phyloP scores from a whole-genome alignment of 345 rosid species.

The Zanthoxylum bungeanum region DNA sequence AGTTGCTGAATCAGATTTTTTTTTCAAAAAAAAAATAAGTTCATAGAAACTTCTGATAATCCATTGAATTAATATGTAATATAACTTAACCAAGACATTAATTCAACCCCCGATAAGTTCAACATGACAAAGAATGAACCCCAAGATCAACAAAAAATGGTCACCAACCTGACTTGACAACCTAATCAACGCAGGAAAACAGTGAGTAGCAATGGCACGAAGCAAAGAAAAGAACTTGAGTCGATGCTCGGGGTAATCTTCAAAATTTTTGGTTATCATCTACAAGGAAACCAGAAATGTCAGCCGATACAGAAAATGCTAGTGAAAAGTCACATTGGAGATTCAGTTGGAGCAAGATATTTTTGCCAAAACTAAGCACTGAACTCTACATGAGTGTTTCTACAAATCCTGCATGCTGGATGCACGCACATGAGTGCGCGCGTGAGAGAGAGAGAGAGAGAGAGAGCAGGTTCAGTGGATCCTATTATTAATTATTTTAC shows the following conservation, averaged over 20 bases:
- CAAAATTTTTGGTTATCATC: constrained; percentile 99
- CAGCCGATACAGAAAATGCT: neutral
- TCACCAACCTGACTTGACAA: constrained; percentile 86
- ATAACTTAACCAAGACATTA: neutral
- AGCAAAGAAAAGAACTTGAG: constrained; percentile 96
- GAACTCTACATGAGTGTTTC: neutral
- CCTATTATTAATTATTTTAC: neutral
- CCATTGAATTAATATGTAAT: neutral
- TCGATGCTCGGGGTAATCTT: constrained; percentile 99
- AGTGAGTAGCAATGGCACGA: constrained; percentile 91
- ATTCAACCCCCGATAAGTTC: neutral
- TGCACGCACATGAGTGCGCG: too few relatives aligned
- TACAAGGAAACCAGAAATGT: constrained; percentile 30
- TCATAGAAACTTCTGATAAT: neutral
- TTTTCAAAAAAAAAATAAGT: constrained; percentile 8
- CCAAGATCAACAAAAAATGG: constrained; percentile 2
- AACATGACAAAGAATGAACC: neutral
- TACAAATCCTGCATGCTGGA: neutral
- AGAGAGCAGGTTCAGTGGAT: neutral
- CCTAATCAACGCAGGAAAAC: constrained; percentile 90
- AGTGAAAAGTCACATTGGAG: neutral
- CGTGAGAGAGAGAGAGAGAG: neutral
- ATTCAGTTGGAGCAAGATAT: neutral
- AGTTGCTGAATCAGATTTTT: constrained; percentile 61
- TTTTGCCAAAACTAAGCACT: neutral